Percentiles rank a stretch among this genome's conserved stretches.
phyloP scores from a whole-genome alignment of 2,329 filamentous ascomycete genomes.

The Penicillium sp. region DNA sequence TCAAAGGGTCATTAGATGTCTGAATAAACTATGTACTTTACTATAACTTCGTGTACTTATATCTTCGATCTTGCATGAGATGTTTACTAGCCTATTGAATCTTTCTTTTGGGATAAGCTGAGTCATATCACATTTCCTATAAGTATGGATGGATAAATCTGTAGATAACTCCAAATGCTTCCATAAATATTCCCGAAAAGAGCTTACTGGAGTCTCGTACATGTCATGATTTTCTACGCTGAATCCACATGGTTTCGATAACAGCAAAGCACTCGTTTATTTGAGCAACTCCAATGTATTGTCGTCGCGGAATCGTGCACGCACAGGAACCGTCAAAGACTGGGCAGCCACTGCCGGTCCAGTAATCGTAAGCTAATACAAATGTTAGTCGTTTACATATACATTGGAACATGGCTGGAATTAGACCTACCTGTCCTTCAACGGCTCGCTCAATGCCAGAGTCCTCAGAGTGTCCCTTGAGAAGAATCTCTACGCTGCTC shows the following conservation, averaged over 20 bases:
- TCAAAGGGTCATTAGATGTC: background rate
- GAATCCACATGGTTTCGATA: background rate
- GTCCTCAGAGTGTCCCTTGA: conserved; percentile 43
- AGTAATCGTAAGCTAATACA: conserved; percentile 61
- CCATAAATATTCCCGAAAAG: background rate
- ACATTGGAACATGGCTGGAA: background rate
- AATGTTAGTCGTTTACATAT: conserved; percentile 15
- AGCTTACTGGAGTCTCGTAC: background rate
- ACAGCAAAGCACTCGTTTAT: background rate
- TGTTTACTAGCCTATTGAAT: background rate
- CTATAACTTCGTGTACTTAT: conserved; percentile 9
- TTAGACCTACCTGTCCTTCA: conserved; percentile 58
- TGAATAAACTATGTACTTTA: conserved; percentile 4
- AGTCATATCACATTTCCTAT: background rate
- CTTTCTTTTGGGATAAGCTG: background rate
- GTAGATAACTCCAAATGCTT: background rate
- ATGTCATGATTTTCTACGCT: background rate
- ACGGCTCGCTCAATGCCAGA: conserved; percentile 36
- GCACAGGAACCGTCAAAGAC: conserved; percentile 60
- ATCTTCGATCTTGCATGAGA: background rate
- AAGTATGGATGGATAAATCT: background rate
- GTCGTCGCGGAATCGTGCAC: conserved; percentile 65
- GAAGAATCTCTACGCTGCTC: conserved; percentile 71
- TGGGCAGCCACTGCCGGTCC: conserved; percentile 71
- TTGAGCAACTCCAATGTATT: conserved; percentile 60